Conservation (phyloP, 2,329 filamentous ascomycete genomes). For the Fusarium duplospermum region DNA sequence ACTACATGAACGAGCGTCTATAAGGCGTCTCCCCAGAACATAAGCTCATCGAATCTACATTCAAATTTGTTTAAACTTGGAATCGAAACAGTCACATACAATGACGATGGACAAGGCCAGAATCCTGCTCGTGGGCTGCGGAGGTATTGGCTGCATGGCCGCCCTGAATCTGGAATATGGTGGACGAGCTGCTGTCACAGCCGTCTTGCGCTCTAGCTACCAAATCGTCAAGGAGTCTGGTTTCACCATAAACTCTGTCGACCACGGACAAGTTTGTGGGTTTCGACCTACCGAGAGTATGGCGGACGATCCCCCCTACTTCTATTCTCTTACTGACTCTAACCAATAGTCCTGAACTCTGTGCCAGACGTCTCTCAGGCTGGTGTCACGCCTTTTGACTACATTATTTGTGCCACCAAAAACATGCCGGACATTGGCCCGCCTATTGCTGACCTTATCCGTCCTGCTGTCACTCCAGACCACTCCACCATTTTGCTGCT, state of each 20-base stretch:
- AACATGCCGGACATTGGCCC: conserved; percentile 38
- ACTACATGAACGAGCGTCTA: not conserved
- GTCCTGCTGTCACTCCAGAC: conserved; percentile 34
- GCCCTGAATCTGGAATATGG: conserved; percentile 39
- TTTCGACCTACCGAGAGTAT: conserved; percentile 39
- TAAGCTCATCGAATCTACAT: not conserved
- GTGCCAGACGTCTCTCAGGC: conserved; percentile 35
- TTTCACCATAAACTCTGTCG: conserved; percentile 40
- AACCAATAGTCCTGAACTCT: conserved; percentile 24
- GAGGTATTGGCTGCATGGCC: conserved; percentile 42
- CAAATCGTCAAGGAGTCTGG: conserved; percentile 33
- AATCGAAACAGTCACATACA: not conserved
- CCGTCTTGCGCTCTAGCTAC: conserved; percentile 42
- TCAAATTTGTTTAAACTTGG: not conserved
- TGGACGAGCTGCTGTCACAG: conserved; percentile 37
- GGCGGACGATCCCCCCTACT: not conserved
- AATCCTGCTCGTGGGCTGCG: conserved; percentile 37
- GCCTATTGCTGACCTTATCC: conserved; percentile 34
- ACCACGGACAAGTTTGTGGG: conserved; percentile 34
- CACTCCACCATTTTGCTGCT: conserved; percentile 38
- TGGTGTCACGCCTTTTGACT: conserved; percentile 36
- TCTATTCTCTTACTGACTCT: conserved; percentile 1
- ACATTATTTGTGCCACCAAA: conserved; percentile 41
- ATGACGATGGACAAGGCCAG: conserved; percentile 35
- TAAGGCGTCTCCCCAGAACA: not conserved